Conservation (phyloP, 108 stramenopile species). For the Nitzschia inconspicua region DNA sequence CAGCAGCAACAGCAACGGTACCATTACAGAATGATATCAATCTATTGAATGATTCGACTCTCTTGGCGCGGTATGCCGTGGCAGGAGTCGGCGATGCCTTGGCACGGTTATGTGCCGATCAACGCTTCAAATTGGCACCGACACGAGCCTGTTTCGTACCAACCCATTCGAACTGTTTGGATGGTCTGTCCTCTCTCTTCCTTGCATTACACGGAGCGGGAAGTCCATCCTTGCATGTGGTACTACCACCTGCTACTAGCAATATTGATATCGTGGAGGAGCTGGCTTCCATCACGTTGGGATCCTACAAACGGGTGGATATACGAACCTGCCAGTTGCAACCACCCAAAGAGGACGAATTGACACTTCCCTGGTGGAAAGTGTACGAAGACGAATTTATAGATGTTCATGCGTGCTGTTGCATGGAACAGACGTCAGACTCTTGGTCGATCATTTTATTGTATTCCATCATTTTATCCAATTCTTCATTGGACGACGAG, state of each 20-base stretch:
- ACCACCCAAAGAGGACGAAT: constrained; percentile 3
- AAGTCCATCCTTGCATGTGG: constrained; percentile 32
- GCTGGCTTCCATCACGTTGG: constrained; percentile 13
- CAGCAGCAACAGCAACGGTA: constrained; percentile 1
- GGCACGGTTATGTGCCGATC: constrained; percentile 64
- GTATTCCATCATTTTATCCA: no score
- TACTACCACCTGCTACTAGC: constrained; percentile 2
- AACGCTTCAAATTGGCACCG: constrained; percentile 48
- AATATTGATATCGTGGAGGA: constrained; percentile 12
- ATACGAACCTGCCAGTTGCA: constrained; percentile 39
- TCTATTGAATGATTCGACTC: neutral
- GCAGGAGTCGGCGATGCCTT: constrained; percentile 57
- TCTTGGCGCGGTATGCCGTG: constrained; percentile 61
- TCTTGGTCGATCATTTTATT: neutral
- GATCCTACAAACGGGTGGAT: constrained; percentile 16
- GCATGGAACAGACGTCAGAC: neutral
- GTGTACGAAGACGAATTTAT: constrained; percentile 64
- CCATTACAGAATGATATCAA: neutral
- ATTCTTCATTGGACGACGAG: no score
- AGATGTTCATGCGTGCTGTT: constrained; percentile 29
- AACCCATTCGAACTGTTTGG: constrained; percentile 16
- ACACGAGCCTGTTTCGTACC: constrained; percentile 41
- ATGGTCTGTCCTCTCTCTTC: constrained; percentile 52
- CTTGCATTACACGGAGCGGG: constrained; percentile 53
- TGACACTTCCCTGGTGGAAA: constrained; percentile 48